Evolutionary conservation across 2,329 filamentous ascomycete genomes (phyloP), one percentile per base, ranked within the genome.

Genomic region (Fonsecaea erecta): DNA sequence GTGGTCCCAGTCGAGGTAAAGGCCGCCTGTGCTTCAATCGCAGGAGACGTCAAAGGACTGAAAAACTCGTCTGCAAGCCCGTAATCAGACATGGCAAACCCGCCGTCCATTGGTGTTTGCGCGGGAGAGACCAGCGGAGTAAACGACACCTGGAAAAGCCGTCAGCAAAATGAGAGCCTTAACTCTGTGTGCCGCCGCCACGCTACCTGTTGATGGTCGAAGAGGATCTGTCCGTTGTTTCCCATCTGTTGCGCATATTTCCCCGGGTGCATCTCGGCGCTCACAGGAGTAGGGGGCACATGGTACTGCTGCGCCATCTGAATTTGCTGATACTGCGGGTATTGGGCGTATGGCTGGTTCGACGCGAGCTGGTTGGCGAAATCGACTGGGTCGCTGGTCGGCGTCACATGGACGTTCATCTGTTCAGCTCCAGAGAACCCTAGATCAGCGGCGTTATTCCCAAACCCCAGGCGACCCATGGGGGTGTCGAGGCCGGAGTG

Each of bases 101-200:
- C 78, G 34, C 76, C 76, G 66, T 83, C 80, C 64, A 82, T 72
- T 2, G 81, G 81, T 7, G 81, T 83, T 76, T 83, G 82, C 26
- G 81, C 81, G 11, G 81, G 81, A 55, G 81, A 83, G 30, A 83
- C 76, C 43, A 82, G 75, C 21, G 81, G 81, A 8, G 81, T 83
- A 71, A 82, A 83, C 12, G 80, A 75, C 56, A 79, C 77, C 80
- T 83, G 43, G 21, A 66, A 61, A 69, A 56, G 69, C 72, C 68
- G 70, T 71, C 40, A 71, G 56, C 46, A 51, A 28, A 28, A 46
- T 30, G 9, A 24, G 16, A n/a, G 16, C 18, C n/a, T 16, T 14
- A 3, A 28, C 28, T 37, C 21, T 18, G 43, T 28, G 24, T 52
- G 26, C n/a, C 8, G 2, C 52, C 21, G 21, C 21, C 24, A 48